These are phyloP conservation scores for Xerocomus brunneocitrinus DNA, from an alignment of 768 basidiomycete species.

Conservation along the genomic window DNA sequence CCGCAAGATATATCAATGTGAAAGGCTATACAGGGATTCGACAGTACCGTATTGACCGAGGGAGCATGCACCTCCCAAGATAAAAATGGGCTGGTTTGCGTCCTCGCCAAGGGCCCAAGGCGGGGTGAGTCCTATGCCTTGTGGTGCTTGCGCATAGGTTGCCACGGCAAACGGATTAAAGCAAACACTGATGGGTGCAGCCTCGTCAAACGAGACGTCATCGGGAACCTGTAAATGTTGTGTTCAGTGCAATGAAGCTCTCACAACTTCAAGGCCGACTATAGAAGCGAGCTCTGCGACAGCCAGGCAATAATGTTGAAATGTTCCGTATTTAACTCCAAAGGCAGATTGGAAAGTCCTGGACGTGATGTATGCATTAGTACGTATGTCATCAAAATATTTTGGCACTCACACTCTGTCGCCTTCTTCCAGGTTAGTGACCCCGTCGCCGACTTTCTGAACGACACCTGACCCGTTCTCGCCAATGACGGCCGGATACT, in stretches of 20 bases:
- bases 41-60: conserved; percentile 36
- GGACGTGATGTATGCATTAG: background rate
- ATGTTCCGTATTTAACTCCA: conserved; percentile 5
- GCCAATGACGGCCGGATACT: conserved; percentile 37
- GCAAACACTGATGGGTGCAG: conserved; percentile 31
- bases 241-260: background rate
- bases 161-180: conserved; percentile 32
- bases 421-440: conserved; percentile 30
- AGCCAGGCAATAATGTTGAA: conserved; percentile 23
- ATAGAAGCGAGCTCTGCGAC: conserved; percentile 19
- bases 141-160: conserved; percentile 27
- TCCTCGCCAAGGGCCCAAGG: conserved; percentile 32
- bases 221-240: conserved; percentile 25
- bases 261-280: background rate
- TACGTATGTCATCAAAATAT: background rate
- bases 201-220: conserved; percentile 34
- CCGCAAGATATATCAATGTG: no score
- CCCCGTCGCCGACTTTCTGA: conserved; percentile 33
- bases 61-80: conserved; percentile 36
- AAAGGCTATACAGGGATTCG: background rate
- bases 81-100: conserved; percentile 27
- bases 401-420: conserved; percentile 32
- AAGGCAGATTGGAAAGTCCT: conserved; percentile 8
- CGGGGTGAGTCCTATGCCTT: conserved; percentile 22
- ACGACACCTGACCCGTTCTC: conserved; percentile 36